Percentiles rank a stretch among this genome's conserved stretches.
Conservation (phyloP, 805 yeast genomes). For the Candida corydali region DNA sequence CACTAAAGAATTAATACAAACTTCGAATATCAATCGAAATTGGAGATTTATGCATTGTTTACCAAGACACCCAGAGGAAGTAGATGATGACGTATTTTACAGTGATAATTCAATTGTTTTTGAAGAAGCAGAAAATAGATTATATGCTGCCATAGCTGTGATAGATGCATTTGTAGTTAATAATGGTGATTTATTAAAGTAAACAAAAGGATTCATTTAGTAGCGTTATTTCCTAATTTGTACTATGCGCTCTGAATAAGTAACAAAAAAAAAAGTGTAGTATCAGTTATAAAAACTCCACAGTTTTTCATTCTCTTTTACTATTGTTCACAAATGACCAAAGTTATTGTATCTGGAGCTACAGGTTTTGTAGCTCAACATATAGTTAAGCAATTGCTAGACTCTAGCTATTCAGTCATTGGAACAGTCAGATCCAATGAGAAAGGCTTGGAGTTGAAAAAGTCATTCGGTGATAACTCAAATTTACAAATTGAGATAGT, state of each 20-base stretch:
- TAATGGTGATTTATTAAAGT: conserved; percentile 55
- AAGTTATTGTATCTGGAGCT: conserved; percentile 51
- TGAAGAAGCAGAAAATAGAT: conserved; percentile 92
- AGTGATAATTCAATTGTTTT: conserved; percentile 77
- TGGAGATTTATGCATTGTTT: conserved; percentile 98
- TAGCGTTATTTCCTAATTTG: neutral
- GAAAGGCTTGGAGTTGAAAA: conserved; percentile 37
- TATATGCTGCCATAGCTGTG: conserved; percentile 94
- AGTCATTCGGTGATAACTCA: conserved; percentile 16
- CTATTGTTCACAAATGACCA: conserved; percentile 5
- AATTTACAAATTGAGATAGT: conserved; percentile 44
- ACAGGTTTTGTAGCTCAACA: conserved; percentile 55
- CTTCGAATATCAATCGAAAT: conserved; percentile 54
- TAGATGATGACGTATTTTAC: conserved; percentile 88
- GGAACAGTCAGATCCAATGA: conserved; percentile 48
- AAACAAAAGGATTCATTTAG: neutral
- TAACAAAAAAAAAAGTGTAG: neutral
- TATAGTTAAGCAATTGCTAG: conserved; percentile 38
- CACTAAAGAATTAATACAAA: conserved; percentile 54
- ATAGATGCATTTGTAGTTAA: conserved; percentile 85
- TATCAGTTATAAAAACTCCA: neutral
- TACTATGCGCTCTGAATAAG: neutral
- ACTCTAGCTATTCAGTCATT: conserved; percentile 41
- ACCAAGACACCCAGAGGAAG: conserved; percentile 95
- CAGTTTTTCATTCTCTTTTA: neutral